Conservation (phyloP, 1,284 basidiomycete genomes). For the Malassezia obtusa region DNA sequence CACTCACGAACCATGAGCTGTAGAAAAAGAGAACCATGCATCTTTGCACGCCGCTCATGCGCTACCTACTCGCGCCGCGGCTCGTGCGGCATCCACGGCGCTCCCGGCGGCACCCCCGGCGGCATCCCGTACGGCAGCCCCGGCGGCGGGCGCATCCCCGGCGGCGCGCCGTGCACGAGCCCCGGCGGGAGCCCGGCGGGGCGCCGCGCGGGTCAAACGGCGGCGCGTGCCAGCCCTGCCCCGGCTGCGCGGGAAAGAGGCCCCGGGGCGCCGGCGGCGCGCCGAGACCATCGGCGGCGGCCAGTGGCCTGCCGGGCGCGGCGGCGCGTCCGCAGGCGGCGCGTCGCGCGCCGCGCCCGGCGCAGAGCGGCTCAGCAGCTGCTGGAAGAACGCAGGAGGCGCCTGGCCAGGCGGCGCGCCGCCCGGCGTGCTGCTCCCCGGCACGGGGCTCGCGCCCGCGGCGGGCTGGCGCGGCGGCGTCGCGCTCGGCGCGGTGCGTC, state of each 20-base stretch:
- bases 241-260: not conserved
- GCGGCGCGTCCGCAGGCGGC: not conserved
- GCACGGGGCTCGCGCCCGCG: too few relatives aligned
- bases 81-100: not conserved
- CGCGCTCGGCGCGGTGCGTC: not conserved
- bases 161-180: not conserved
- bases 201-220: not conserved
- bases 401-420: not conserved
- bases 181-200: not conserved
- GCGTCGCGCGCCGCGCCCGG: not conserved
- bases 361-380: not conserved
- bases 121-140: not conserved
- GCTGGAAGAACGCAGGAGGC: not conserved
- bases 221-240: not conserved
- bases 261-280: constrained; percentile 1
- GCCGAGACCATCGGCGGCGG: not conserved
- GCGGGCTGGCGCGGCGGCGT: not conserved
- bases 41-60: not conserved
- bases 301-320: not conserved
- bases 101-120: not conserved
- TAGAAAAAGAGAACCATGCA: not conserved
- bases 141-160: not conserved
- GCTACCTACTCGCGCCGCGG: not conserved
- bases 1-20: not conserved
- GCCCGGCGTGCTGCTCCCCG: not conserved